Base-by-base conservation (phyloP, 2,329 filamentous ascomycete species). In the Xylariaceae sp. region DNA sequence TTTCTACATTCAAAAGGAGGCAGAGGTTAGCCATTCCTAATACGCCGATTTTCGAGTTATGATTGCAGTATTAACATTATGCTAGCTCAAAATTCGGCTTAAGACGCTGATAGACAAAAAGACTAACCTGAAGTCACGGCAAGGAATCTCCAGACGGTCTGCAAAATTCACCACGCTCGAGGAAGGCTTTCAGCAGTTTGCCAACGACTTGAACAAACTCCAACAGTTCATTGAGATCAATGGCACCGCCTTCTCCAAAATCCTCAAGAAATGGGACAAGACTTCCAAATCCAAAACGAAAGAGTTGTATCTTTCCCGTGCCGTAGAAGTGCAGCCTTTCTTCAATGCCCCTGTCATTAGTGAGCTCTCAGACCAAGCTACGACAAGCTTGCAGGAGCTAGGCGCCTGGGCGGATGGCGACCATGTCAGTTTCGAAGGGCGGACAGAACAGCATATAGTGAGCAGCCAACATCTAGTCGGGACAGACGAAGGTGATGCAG, bases 231-330 rank as follows among this genome's bases (percentile, higher is more conserved):
- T 99, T 61, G 92, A 97, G 71, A 89, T 97, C 68, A 99, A 99
- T 69, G 92, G 94, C 66, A 96, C 90, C 1, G 94, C 92, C 15
- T 96, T 97, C 70, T 96, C 92, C 26, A 99, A 99, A 72, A 99
- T 99, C 55, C 76, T 99, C 60, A 99, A 99, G 75, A 99, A 99
- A 82, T 99, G 94, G 94, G 94, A 99, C 74, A 99, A 99, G 81
- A 96, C 92, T 1, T 96, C 92, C 63, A 99, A 97, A 80, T 97
- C 92, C 48, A 92, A 92, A 71, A 96, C 94, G 55, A 99, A 99
- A 72, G 94, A 97, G 74, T 81, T 97, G 39, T 99, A 97, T 69
- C 84, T 99, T 34, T 95, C 95, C 9, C 83, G 94, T 56, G 94
- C 94, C 8, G 92, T 99, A 58, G 94, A 99, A 71, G 92, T 97